Evolutionary conservation across 371 early-diverging fungal genomes (phyloP).

Genomic region (Mortierella polycephala): DNA sequence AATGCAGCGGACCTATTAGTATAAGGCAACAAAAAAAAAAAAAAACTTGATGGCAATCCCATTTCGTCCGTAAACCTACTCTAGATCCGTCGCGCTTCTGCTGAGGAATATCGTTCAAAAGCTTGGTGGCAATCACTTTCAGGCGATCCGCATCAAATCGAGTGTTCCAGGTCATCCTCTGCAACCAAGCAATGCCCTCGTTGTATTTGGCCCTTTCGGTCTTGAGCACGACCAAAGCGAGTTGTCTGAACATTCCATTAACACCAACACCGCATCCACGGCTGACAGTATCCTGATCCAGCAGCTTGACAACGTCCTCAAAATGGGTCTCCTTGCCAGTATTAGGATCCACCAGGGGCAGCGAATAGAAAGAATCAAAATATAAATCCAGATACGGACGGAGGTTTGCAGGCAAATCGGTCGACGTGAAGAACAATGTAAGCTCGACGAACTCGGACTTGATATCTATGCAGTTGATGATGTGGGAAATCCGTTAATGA

Average conservation of each 20-base stretch:
- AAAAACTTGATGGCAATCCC: too few relatives aligned
- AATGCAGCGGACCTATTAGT: background rate
- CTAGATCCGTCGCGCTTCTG: slow-evolving; percentile 70
- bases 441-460: slow-evolving; percentile 69
- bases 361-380: slow-evolving; percentile 67
- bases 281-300: slow-evolving; percentile 69
- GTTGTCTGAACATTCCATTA: slow-evolving; percentile 59
- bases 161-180: slow-evolving; percentile 71
- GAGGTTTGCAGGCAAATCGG: slow-evolving; percentile 61
- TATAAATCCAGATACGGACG: slow-evolving; percentile 69
- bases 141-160: slow-evolving; percentile 69
- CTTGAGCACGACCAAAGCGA: slow-evolving; percentile 63
- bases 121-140: slow-evolving; percentile 68
- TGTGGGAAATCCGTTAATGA: background rate
- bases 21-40: background rate
- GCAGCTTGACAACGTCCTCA: slow-evolving; percentile 69
- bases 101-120: slow-evolving; percentile 71
- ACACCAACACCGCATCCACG: slow-evolving; percentile 64
- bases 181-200: slow-evolving; percentile 68
- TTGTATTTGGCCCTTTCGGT: slow-evolving; percentile 64
- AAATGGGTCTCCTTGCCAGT: slow-evolving; percentile 60
- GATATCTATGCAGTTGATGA: slow-evolving; percentile 56
- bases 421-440: slow-evolving; percentile 61
- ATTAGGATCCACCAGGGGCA: slow-evolving; percentile 60
- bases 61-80: slow-evolving; percentile 49